phyloP scores from a whole-genome alignment of 192 early-diverging fungal genomes.

The Spinellus fusiger region DNA sequence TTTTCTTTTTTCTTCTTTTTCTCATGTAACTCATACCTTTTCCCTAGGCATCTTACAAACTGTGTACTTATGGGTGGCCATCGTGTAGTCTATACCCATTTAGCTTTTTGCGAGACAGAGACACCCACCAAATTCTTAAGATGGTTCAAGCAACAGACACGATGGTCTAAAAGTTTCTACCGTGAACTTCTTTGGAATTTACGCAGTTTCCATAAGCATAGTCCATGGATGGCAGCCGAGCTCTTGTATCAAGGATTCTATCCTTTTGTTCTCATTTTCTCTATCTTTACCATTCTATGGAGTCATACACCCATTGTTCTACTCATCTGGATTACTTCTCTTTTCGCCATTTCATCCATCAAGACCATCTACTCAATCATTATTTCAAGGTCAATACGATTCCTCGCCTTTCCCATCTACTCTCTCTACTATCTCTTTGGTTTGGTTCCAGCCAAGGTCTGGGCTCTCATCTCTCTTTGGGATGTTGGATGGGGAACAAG shows the following conservation, averaged over 20 bases:
- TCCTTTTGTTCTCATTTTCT: conserved; percentile 55
- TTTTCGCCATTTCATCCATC: conserved; percentile 37
- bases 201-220: conserved; percentile 44
- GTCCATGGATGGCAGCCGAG: conserved; percentile 56
- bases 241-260: conserved; percentile 54
- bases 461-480: conserved; percentile 48
- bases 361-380: conserved; percentile 41
- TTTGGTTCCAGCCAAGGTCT: conserved; percentile 53
- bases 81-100: conserved; percentile 48
- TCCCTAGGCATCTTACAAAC: conserved; percentile 48
- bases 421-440: conserved; percentile 47
- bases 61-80: conserved; percentile 39
- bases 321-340: conserved; percentile 39
- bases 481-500: conserved; percentile 57
- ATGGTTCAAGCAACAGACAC: conserved; percentile 58
- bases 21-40: background rate
- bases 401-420: conserved; percentile 45
- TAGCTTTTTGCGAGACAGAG: conserved; percentile 56
- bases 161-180: conserved; percentile 62
- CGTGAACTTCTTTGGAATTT: conserved; percentile 48
- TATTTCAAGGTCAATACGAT: conserved; percentile 30
- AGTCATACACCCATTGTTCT: conserved; percentile 27
- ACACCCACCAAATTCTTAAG: conserved; percentile 50
- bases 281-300: conserved; percentile 34
- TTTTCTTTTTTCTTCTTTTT: background rate